These are phyloP conservation scores for Scytalidium sp. DNA, from an alignment of 2,329 filamentous ascomycete genomes.

Conservation along the genomic window DNA sequence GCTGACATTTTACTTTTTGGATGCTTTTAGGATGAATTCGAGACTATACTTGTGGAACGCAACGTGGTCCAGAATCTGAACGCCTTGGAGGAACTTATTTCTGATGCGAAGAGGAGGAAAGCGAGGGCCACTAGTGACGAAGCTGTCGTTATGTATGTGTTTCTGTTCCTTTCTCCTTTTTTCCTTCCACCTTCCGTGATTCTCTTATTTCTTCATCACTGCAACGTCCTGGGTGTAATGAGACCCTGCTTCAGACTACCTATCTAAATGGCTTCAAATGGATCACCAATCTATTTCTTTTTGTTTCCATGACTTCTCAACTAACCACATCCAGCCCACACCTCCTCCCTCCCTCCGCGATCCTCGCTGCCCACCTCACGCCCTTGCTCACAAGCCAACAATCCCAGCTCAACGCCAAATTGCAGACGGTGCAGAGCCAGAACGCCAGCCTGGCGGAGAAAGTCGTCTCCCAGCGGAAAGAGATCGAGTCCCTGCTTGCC, in stretches of 20 bases:
- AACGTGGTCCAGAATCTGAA: constrained; percentile 56
- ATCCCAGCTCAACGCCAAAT: constrained; percentile 52
- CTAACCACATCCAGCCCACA: constrained; percentile 43
- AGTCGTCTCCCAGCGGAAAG: constrained; percentile 50
- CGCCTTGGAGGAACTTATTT: constrained; percentile 53
- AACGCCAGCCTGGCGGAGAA: constrained; percentile 53
- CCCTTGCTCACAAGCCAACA: constrained; percentile 52
- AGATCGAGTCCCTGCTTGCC: constrained; percentile 49
- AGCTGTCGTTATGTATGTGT: background rate
- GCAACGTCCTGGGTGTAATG: too few species aligned
- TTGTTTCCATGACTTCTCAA: background rate
- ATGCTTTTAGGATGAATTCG: constrained; percentile 57
- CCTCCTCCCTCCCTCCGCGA: constrained; percentile 47
- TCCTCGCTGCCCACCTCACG: constrained; percentile 53
- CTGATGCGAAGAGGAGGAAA: constrained; percentile 43
- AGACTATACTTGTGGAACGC: constrained; percentile 47
- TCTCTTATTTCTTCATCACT: too few species aligned
- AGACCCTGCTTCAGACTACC: too few species aligned
- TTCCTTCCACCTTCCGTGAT: background rate
- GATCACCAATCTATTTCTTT: background rate
- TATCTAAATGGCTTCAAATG: too few species aligned
- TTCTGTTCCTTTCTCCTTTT: background rate
- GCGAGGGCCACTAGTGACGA: constrained; percentile 1
- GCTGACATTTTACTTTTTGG: too few species aligned
- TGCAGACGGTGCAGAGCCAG: constrained; percentile 54